Conservation (phyloP, 768 basidiomycete genomes). For the Boletus huronensis region DNA sequence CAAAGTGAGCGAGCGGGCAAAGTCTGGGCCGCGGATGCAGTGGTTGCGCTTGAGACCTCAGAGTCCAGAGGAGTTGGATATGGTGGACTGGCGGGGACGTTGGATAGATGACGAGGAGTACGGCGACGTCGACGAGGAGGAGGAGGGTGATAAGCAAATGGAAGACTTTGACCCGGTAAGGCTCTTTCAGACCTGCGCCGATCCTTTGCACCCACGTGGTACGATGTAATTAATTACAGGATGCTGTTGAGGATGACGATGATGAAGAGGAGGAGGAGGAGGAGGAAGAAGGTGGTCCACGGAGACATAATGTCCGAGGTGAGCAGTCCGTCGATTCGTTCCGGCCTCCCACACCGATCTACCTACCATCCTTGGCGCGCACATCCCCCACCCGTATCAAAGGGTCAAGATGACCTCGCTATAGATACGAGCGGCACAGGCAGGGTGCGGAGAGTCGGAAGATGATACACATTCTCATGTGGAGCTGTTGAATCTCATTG, state of each 20-base stretch:
- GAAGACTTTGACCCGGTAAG: slow-evolving; percentile 83
- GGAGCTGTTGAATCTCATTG: slow-evolving; percentile 9
- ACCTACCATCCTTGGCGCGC: slow-evolving; percentile 42
- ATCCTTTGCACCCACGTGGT: slow-evolving; percentile 11
- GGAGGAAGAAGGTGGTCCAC: slow-evolving; percentile 24
- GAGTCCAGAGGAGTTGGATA: slow-evolving; percentile 72
- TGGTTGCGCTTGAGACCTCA: slow-evolving; percentile 91
- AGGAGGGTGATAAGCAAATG: slow-evolving; percentile 66
- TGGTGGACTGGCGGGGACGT: slow-evolving; percentile 86
- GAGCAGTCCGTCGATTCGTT: slow-evolving; percentile 37
- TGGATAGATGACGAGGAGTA: slow-evolving; percentile 82
- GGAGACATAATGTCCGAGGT: slow-evolving; percentile 32
- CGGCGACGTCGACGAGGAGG: slow-evolving; percentile 58
- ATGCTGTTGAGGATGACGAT: slow-evolving; percentile 54
- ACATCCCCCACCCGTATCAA: slow-evolving; percentile 52
- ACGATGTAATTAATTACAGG: slow-evolving; percentile 34
- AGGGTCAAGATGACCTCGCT: slow-evolving; percentile 38
- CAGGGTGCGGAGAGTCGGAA: slow-evolving; percentile 51
- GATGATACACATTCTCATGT: slow-evolving; percentile 31
- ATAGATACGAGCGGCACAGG: slow-evolving; percentile 30
- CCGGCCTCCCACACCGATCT: slow-evolving; percentile 38
- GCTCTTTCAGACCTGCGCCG: background rate
- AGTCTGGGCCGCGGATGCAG: slow-evolving; percentile 94
- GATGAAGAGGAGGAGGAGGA: slow-evolving; percentile 52
- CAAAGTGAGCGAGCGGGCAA: slow-evolving; percentile 92